Percentiles rank a stretch among this genome's conserved stretches.
These are phyloP conservation scores for Colletotrichum sp. DNA, from an alignment of 2,329 filamentous ascomycete species.

Conservation along the genomic window DNA sequence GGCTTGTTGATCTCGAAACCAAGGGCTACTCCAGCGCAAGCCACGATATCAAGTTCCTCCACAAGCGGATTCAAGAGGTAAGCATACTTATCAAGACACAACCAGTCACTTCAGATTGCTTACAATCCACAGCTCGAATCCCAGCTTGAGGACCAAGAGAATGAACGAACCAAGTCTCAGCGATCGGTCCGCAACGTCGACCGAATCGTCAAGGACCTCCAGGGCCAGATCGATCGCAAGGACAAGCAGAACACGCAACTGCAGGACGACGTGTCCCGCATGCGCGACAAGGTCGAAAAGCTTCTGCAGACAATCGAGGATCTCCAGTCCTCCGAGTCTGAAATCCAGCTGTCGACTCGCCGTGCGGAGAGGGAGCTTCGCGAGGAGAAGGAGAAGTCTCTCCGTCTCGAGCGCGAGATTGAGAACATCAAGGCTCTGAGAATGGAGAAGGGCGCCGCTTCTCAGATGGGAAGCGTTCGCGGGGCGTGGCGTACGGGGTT, in stretches of 20 bases:
- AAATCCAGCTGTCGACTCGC: conserved; percentile 79
- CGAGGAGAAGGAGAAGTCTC: conserved; percentile 82
- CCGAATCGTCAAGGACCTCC: conserved; percentile 90
- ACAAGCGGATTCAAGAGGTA: conserved; percentile 95
- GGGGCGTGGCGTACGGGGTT: conserved; percentile 35
- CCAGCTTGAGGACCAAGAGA: conserved; percentile 84
- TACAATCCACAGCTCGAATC: conserved; percentile 73
- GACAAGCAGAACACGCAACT: conserved; percentile 86
- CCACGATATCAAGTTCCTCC: conserved; percentile 93
- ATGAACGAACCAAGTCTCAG: conserved; percentile 78
- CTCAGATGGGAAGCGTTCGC: conserved; percentile 31
- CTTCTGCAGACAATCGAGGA: conserved; percentile 92
- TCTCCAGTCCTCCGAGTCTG: conserved; percentile 85
- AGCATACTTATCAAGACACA: conserved; percentile 34
- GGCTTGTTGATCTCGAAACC: conserved; percentile 91
- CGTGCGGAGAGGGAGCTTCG: conserved; percentile 89
- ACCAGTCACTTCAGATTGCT: background rate
- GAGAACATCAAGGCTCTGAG: conserved; percentile 83
- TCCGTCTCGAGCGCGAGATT: conserved; percentile 86
- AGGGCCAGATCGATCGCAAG: conserved; percentile 89
- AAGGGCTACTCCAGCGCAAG: conserved; percentile 95
- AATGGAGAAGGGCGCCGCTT: conserved; percentile 59
- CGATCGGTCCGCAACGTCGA: conserved; percentile 92
- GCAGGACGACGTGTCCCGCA: conserved; percentile 81
- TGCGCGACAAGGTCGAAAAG: conserved; percentile 89